phyloP scores from a whole-genome alignment of 2,329 filamentous ascomycete genomes.

The Diplocarpon mali region DNA sequence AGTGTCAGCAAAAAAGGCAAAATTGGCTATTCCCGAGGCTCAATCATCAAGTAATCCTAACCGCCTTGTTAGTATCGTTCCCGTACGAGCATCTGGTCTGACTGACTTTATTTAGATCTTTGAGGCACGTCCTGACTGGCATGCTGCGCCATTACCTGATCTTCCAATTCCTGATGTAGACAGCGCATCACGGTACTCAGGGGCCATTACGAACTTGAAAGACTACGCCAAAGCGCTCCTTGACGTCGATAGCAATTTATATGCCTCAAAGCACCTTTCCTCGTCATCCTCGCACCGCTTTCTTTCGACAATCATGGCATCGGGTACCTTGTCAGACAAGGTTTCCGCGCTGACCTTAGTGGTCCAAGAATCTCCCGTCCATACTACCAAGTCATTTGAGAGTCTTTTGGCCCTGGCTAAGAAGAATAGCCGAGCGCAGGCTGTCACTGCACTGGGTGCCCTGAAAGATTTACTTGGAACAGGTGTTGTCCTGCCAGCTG shows the following conservation, averaged over 20 bases:
- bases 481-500: constrained; percentile 70
- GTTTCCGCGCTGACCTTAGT: constrained; percentile 89
- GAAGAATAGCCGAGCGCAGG: constrained; percentile 88
- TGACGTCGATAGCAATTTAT: constrained; percentile 65
- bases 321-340: constrained; percentile 92
- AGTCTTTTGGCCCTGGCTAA: constrained; percentile 71
- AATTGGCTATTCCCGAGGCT: not conserved
- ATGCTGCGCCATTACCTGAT: constrained; percentile 44
- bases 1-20: constrained; percentile 4
- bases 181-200: constrained; percentile 35
- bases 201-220: constrained; percentile 48
- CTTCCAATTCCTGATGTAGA: constrained; percentile 36
- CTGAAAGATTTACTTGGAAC: constrained; percentile 90
- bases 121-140: constrained; percentile 57
- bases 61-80: constrained; percentile 24
- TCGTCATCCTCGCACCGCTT: constrained; percentile 89
- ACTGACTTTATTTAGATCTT: constrained; percentile 37
- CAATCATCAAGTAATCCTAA: constrained; percentile 20
- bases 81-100: constrained; percentile 11
- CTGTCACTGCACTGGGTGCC: constrained; percentile 82
- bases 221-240: constrained; percentile 64
- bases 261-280: constrained; percentile 58
- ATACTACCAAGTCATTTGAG: constrained; percentile 84
- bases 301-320: constrained; percentile 92
- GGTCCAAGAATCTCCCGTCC: constrained; percentile 89